A percentile compares a stretch with the other conserved stretches of the same genome.
Evolutionary conservation across 331 rosid genomes (phyloP).

Genomic region (Rosa hybrid): DNA sequence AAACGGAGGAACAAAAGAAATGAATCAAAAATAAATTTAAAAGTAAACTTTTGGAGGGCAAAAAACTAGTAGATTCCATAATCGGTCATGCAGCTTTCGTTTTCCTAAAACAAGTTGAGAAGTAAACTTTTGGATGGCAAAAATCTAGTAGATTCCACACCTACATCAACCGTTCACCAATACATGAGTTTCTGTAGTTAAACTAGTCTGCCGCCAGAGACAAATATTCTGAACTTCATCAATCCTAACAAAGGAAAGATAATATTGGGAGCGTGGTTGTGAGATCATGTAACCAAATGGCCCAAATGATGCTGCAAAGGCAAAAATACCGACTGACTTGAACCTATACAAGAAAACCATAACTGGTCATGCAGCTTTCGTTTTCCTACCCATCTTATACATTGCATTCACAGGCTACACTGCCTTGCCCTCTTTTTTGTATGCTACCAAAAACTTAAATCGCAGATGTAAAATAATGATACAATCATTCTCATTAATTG

Average conservation of each 20-base stretch:
- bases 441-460: not conserved
- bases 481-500: slow-evolving; percentile 4
- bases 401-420: slow-evolving; percentile 2
- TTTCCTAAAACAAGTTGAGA: not conserved
- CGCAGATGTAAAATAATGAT: not conserved
- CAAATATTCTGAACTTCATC: slow-evolving; percentile 10
- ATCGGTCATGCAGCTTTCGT: slow-evolving; percentile 26
- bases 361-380: slow-evolving; percentile 24
- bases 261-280: slow-evolving; percentile 4
- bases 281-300: slow-evolving; percentile 17
- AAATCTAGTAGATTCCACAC: slow-evolving; percentile 2
- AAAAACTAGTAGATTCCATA: not conserved
- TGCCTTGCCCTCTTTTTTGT: not conserved
- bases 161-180: not conserved
- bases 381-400: slow-evolving; percentile 12
- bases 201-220: slow-evolving; percentile 10
- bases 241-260: slow-evolving; percentile 9
- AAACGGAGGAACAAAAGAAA: too few relatives aligned
- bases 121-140: not conserved
- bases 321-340: slow-evolving; percentile 19
- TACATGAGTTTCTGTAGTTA: not conserved
- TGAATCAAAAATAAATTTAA: too few relatives aligned
- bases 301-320: slow-evolving; percentile 24
- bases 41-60: not conserved
- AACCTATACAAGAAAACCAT: slow-evolving; percentile 59